Evolutionary conservation across 371 early-diverging fungal species (phyloP).

Genomic region (Rhizomucor miehei): DNA sequence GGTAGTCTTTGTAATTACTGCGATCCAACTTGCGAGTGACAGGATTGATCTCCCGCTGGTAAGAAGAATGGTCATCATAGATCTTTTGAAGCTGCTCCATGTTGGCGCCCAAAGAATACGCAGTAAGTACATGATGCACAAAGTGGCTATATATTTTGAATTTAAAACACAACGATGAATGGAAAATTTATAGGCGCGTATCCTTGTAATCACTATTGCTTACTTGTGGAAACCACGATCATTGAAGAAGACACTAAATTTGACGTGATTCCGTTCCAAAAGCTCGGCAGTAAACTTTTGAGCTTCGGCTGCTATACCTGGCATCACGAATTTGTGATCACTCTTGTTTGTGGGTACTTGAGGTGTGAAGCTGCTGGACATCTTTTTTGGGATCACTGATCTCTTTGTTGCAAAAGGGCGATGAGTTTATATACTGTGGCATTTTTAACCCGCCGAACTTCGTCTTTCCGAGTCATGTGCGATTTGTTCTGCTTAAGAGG

Average conservation of each 20-base stretch:
- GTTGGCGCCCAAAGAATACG: constrained; percentile 30
- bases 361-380: no score
- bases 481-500: no score
- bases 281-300: no score
- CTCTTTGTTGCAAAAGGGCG: no score
- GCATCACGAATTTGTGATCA: no score
- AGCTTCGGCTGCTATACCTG: no score
- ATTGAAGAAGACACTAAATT: constrained; percentile 1
- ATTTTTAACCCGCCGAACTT: no score
- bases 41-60: constrained; percentile 30
- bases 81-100: constrained; percentile 43
- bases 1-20: constrained; percentile 32
- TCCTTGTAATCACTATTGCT: not conserved
- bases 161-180: no score
- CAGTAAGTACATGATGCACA: not conserved
- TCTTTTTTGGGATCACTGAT: no score
- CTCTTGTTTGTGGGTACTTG: no score
- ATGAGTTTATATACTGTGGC: no score
- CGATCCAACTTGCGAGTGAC: constrained; percentile 21
- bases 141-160: constrained; percentile 1
- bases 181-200: not conserved
- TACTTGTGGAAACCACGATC: constrained; percentile 4
- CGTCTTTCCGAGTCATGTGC: no score
- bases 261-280: not conserved
- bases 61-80: constrained; percentile 35